Evolutionary conservation across 768 basidiomycete species (phyloP), one percentile per base, ranked within the genome.

Genomic region (Termitomyces sp.): DNA sequence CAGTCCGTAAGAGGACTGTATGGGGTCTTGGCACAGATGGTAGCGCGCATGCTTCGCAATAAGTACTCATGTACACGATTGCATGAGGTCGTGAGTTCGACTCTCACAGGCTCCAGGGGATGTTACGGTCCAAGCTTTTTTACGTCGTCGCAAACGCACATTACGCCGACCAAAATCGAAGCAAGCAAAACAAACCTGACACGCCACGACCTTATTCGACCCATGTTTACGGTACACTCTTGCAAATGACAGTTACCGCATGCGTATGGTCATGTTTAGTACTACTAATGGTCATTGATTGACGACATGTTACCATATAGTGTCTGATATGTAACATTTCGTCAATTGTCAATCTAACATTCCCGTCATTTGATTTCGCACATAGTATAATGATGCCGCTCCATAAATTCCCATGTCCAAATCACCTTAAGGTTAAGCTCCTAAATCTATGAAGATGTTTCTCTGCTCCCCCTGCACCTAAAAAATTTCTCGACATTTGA

Each of bases 391-490:
- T 41, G n/a, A 20, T 12, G 41, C 8, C n/a, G 9, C 41, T 42
- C 20, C 41, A 42, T 22, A 42, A 2, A 22, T 22, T 10, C 7
- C 7, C 20, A 16, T 8, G 22, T 36, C 4, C 15, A 16, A 33
- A 10, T n/a, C 37, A 39, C 36, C n/a, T 39, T 1, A 6, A 70
- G 71, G 72, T 41, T 41, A 41, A 60, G 55, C 60, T 72, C 34
- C 34, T 37, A 56, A 77, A 79, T 60, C 73, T n/a, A 6, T 73
- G 79, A 42, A 66, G 69, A 44, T 77, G 77, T 10, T 55, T 70
- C 0, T 79, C 81, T 26, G 81, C 80, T 1, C 78, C 81, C 9
- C 79, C 81, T 28, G 78, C 63, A 4, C 83, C 83, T 64, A 81
- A 77, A 7, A 52, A 65, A 26, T 45, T 34, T n/a, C 28, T 29